Percentiles rank a stretch among this genome's conserved stretches.
Evolutionary conservation across 202 grass and related monocot species (phyloP).

Genomic region (Zoysia matrella): DNA sequence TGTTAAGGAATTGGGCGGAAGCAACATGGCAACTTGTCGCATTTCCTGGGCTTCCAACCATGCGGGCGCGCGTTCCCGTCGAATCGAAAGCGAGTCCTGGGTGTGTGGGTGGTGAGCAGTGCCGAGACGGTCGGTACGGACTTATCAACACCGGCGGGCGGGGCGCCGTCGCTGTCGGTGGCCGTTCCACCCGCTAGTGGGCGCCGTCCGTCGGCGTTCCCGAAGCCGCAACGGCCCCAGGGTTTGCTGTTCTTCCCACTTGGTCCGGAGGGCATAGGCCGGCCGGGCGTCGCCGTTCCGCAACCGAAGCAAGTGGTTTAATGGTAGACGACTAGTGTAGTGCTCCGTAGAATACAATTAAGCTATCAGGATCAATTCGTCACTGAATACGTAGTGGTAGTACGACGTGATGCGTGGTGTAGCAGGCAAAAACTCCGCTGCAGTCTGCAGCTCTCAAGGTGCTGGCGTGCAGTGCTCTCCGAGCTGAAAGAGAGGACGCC

Average conservation of each 20-base stretch:
- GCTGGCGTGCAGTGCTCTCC: not conserved
- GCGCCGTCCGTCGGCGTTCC: too few relatives aligned
- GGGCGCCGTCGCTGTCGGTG: slow-evolving; percentile 40
- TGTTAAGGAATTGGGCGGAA: slow-evolving; percentile 4
- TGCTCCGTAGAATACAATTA: not conserved
- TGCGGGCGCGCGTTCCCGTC: not conserved
- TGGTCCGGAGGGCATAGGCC: not conserved
- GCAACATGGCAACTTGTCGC: slow-evolving; percentile 16
- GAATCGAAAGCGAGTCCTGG: slow-evolving; percentile 35
- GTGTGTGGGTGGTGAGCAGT: not conserved
- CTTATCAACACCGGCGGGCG: slow-evolving; percentile 36
- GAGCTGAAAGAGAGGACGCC: slow-evolving; percentile 19
- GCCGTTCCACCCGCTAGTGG: too few relatives aligned
- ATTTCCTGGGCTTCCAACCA: not conserved
- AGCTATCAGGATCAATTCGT: slow-evolving; percentile 5
- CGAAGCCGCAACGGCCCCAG: too few relatives aligned
- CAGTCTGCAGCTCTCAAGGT: not conserved
- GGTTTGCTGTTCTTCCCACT: slow-evolving; percentile 37
- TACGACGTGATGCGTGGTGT: not conserved
- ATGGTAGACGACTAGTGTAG: not conserved
- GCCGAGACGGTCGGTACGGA: slow-evolving; percentile 42
- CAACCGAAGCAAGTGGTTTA: slow-evolving; percentile 19
- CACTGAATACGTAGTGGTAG: slow-evolving; percentile 13
- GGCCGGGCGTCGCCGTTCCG: slow-evolving; percentile 1
- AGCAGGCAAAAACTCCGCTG: not conserved